Conservation (phyloP, 2,329 filamentous ascomycete genomes). For the Knoxdaviesia proteae region DNA sequence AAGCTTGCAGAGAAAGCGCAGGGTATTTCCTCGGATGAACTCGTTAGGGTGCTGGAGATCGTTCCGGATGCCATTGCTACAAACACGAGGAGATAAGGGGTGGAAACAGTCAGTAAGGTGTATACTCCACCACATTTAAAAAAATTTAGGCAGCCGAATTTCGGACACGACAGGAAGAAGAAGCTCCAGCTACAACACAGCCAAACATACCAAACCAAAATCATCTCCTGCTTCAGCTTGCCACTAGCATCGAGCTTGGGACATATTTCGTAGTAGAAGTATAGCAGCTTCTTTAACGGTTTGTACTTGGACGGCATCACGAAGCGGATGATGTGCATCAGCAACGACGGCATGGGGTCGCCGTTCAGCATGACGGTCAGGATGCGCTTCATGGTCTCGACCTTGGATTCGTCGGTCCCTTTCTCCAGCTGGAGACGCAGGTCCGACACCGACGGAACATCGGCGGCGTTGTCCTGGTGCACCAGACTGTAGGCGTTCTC, state of each 20-base stretch:
- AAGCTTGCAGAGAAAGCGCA: slow-evolving; percentile 92
- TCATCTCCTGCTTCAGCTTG: slow-evolving; percentile 99
- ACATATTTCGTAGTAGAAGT: slow-evolving; percentile 99
- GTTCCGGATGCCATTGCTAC: slow-evolving; percentile 90
- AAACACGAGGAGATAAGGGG: neutral
- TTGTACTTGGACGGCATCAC: slow-evolving; percentile 99
- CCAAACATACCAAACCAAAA: slow-evolving; percentile 63
- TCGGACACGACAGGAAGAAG: too few relatives aligned
- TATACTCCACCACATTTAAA: too few relatives aligned
- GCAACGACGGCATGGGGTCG: slow-evolving; percentile 78
- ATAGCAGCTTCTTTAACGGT: slow-evolving; percentile 88
- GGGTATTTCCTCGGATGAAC: slow-evolving; percentile 93
- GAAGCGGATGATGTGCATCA: slow-evolving; percentile 99
- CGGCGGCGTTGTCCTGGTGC: slow-evolving; percentile 90
- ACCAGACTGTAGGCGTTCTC: slow-evolving; percentile 93
- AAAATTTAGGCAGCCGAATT: too few relatives aligned
- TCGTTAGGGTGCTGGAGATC: slow-evolving; percentile 95
- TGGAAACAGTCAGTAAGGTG: too few relatives aligned
- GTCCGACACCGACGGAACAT: slow-evolving; percentile 77
- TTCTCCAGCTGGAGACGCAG: slow-evolving; percentile 86
- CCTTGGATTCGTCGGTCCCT: slow-evolving; percentile 77
- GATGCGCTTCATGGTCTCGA: slow-evolving; percentile 92
- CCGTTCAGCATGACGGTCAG: slow-evolving; percentile 96
- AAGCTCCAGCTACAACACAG: too few relatives aligned
- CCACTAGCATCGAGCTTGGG: slow-evolving; percentile 81